Base-by-base conservation (phyloP, 2,329 filamentous ascomycete genomes). In the Trichoderma sp. region DNA sequence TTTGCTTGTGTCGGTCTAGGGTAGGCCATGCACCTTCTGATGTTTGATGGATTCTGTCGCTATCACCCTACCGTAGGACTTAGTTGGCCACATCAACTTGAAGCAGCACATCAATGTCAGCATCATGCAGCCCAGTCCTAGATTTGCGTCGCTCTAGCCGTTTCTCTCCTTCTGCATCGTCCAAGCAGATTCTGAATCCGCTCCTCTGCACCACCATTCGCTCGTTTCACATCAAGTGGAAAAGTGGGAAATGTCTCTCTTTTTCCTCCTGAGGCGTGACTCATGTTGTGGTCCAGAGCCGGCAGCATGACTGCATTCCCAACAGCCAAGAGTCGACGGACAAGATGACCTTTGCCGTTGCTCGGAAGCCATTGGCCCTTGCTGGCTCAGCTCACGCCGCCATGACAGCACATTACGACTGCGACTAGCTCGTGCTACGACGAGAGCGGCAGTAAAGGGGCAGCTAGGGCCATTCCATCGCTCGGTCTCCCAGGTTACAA, bases 321-420 rank as follows among this genome's bases (percentile, higher is more conserved):
- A 28, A 36, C 21, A 28, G 36, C 36, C 53, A 68, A 60, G 65
- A 60, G n/a, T 9, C 26, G 21, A 66, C 63, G 12, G 43, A 53
- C 43, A 9, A 56, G 4, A 66, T 34, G 43, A 47, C 63, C 28
- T 32, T 56, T 65, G 43, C 11, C 15, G 66, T 62, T 62, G 28
- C 66, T 26, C 6, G 57, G 28, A 51, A 53, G 66, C 18, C 30
- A 70, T 70, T 70, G 66, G 66, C 43, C 24, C 66, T 24, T 53
- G 24, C 28, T 12, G 14, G 66, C 66, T 62, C 66, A 70, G 66
- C 66, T 70, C 66, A 70, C 47, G 66, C 66, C 51, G n/a, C 63
- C 47, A 56, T 66, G 63, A 36, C 64, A 28, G 64, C 34, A 32
- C 34, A 67, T 58, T 67, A 67, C 64, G 18, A 30, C 64, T 32